A percentile compares a stretch with the other conserved stretches of the same genome.
Conservation (phyloP, 805 yeast species). For the Teunomyces atbi region DNA sequence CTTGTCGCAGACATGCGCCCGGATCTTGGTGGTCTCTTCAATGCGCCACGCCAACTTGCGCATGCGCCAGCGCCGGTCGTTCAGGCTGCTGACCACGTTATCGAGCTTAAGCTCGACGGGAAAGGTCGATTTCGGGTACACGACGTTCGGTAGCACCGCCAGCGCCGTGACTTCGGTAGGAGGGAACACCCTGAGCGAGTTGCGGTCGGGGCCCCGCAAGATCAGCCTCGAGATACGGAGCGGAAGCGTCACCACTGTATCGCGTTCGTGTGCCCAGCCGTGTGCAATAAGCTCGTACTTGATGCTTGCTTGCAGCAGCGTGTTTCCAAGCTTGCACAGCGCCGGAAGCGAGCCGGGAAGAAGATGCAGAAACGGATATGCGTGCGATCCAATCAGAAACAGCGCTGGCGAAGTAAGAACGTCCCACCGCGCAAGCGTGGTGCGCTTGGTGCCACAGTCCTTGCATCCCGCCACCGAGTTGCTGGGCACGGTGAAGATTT, state of each 20-base stretch:
- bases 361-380: constrained; percentile 88
- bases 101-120: constrained; percentile 81
- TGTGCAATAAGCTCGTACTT: constrained; percentile 75
- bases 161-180: constrained; percentile 90
- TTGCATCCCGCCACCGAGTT: constrained; percentile 49
- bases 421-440: constrained; percentile 85
- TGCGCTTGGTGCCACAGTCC: constrained; percentile 53
- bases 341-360: constrained; percentile 89
- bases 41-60: constrained; percentile 84
- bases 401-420: constrained; percentile 58
- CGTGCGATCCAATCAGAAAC: constrained; percentile 70
- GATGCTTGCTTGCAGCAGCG: constrained; percentile 49
- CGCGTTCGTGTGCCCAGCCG: constrained; percentile 29
- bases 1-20: constrained; percentile 53
- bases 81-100: constrained; percentile 52
- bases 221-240: constrained; percentile 75
- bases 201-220: constrained; percentile 77
- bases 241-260: constrained; percentile 52
- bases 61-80: constrained; percentile 84
- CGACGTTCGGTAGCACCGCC: constrained; percentile 83
- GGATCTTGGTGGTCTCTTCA: constrained; percentile 74
- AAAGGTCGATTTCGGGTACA: constrained; percentile 83
- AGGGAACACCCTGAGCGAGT: constrained; percentile 88
- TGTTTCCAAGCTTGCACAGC: constrained; percentile 60
- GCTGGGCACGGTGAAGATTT: constrained; percentile 63